Evolutionary conservation across 1,139 yeast genomes (phyloP), one percentile per base, ranked within the genome.

Genomic region (Debaryomyces singareniensis): DNA sequence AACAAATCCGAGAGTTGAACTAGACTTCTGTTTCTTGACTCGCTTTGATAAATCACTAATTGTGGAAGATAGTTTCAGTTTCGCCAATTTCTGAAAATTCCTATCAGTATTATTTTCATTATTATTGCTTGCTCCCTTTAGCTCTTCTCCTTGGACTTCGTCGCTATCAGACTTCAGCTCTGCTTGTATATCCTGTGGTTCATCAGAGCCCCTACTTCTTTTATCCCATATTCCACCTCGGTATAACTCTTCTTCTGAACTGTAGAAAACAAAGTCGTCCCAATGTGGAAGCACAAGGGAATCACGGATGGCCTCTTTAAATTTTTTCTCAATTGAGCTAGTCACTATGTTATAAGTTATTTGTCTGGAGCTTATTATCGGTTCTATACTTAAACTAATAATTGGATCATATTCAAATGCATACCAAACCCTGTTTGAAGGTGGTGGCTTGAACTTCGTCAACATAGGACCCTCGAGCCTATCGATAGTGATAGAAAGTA

Each of bases 211-310:
- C 2, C 34, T 24, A 18, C 21, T 18, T 15, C 31, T 21, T 24
- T 61, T 64, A 36, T 80, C 85, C 97, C 97, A 91, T 15, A 91
- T 78, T 11, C 98, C 98, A 28, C 96, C 97, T 39, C 96, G 71
- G 49, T 77, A 91, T 10, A 84, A 53, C 38, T 85, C 94, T 13
- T 58, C 64, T 1, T 58, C 45, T 0, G 96, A 78, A 34, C 72
- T 64, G 45, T 68, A 82, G 45, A 85, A 83, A 0, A 78, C 75
- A 26, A 86, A 56, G 53, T 91, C 97, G 50, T 91, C 97, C 87
- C 85, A 82, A 45, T 68, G 78, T 2, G 97, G 98, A 26, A 74
- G 55, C 0, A 91, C 97, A 33, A 89, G 58, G 10, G 93, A 74
- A 27, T 85, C 94, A 39, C 69, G 76, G 15, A 89, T 66, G 1